Evolutionary conservation across 305 asterid genomes (phyloP).

Genomic region (Ilex paraguariensis): DNA sequence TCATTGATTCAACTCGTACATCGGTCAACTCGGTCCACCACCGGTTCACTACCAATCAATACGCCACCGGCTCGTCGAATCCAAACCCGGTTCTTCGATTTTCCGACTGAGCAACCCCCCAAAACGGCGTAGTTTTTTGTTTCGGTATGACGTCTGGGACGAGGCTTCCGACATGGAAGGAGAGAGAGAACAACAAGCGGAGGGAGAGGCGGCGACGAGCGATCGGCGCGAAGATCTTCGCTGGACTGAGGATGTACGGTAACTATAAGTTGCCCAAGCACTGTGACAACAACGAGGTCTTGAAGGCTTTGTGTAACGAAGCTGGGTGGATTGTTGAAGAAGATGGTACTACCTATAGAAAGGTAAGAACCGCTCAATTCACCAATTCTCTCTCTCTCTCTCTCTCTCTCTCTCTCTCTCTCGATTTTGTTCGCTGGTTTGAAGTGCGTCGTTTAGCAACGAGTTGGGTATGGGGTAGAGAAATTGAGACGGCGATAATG

Average conservation of each 20-base stretch:
- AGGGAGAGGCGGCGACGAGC: neutral
- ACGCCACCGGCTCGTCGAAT: neutral
- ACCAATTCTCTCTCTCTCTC: neutral
- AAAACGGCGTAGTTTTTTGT: neutral
- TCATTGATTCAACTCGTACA: neutral
- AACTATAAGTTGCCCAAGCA: neutral
- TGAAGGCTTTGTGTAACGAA: neutral
- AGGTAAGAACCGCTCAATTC: constrained; percentile 33
- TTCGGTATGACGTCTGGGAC: neutral
- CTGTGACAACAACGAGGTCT: neutral
- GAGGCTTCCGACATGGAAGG: too few relatives aligned
- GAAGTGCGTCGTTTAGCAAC: neutral
- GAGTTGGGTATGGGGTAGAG: neutral
- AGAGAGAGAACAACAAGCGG: neutral
- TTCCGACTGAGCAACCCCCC: too few relatives aligned
- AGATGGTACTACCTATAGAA: constrained; percentile 89
- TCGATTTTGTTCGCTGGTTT: neutral
- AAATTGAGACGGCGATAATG: too few relatives aligned
- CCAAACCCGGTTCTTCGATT: constrained; percentile 12
- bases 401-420: too few relatives aligned
- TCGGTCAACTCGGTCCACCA: neutral
- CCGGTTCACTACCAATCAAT: neutral
- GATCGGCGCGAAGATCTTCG: neutral
- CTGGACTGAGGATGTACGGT: neutral
- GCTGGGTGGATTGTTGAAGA: constrained; percentile 56